phyloP scores from a whole-genome alignment of 345 rosid genomes.

The Pseudoturritis turrita region DNA sequence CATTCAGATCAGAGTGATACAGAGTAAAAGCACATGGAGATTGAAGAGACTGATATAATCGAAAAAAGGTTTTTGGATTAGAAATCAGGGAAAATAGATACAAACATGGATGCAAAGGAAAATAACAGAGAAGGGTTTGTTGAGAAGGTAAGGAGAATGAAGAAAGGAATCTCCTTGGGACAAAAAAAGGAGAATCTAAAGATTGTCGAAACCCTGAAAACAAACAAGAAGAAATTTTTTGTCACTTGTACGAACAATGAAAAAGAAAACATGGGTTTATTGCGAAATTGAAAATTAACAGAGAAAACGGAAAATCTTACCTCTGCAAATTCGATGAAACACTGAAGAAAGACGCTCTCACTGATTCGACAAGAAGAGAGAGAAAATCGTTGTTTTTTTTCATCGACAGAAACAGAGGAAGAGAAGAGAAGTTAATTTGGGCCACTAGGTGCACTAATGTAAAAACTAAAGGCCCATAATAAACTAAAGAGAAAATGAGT shows the following conservation, averaged over 20 bases:
- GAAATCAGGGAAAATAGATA: neutral
- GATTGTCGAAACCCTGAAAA: neutral
- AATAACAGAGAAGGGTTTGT: neutral
- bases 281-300: neutral
- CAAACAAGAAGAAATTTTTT: neutral
- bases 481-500: too few species aligned
- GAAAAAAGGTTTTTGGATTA: neutral
- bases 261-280: neutral
- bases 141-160: neutral
- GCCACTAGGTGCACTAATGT: neutral
- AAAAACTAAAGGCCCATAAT: neutral
- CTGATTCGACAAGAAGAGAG: neutral
- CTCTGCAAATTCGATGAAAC: slow-evolving; percentile 7
- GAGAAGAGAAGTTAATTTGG: neutral
- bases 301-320: neutral
- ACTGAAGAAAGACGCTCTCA: slow-evolving; percentile 15
- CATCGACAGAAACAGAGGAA: neutral
- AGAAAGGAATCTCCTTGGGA: slow-evolving; percentile 16
- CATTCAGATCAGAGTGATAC: slow-evolving; percentile 1
- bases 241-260: neutral
- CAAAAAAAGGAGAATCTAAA: slow-evolving; percentile 2
- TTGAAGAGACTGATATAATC: neutral
- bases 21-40: neutral
- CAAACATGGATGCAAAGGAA: neutral
- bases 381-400: neutral